Base-by-base conservation (phyloP, 495 filamentous ascomycete species). In the Neurospora sp. region DNA sequence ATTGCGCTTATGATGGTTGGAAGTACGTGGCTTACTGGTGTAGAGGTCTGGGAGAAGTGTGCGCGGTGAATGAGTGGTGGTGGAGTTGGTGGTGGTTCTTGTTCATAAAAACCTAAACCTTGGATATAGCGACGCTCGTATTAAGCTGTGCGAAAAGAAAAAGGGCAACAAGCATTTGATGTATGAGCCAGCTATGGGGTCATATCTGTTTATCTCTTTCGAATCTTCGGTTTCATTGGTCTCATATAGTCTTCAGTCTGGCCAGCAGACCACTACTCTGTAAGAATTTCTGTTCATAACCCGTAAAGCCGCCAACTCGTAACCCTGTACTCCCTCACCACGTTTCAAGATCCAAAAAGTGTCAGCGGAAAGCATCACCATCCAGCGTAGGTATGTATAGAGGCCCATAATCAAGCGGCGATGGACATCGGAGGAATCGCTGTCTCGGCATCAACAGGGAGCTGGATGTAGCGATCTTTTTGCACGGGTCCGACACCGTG, bases 41-140 rank as follows among this genome's bases (percentile, higher is more conserved):
- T 82, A 76, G 88, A 89, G 75, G 84, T 91, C 10, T 92, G 89
- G 89, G 85, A 87, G 69, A 80, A 79, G 73, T 83, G 84, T 71
- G 82, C 79, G 18, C 76, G 53, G 73, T 83, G 4, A 76, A 69
- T 14, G 72, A 53, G 9, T 27, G 16, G 40, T 42, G 12, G 37
- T 45, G 27, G 61, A 72, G 42, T 41, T 41, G 14, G 14, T 9
- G 70, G 53, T 65, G 14, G 27, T 65, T 59, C 48, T 27, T 18
- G 27, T 35, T 65, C 6, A 35, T 61, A 16, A 45, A 18, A 7
- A 18, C 5, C 14, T 18, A 61, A 3, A 6, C 6, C 14, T 61
- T 61, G 53, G 22, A 61, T 61, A 16, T 9, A 61, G 3, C 4
- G 20, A 12, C 20, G 10, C 20, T 27, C 20, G 20, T 12, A 14